Percentiles rank a stretch among this genome's conserved stretches.
These are phyloP conservation scores for Eremothecium coryli DNA, from an alignment of 1,139 yeast genomes.

Conservation along the genomic window DNA sequence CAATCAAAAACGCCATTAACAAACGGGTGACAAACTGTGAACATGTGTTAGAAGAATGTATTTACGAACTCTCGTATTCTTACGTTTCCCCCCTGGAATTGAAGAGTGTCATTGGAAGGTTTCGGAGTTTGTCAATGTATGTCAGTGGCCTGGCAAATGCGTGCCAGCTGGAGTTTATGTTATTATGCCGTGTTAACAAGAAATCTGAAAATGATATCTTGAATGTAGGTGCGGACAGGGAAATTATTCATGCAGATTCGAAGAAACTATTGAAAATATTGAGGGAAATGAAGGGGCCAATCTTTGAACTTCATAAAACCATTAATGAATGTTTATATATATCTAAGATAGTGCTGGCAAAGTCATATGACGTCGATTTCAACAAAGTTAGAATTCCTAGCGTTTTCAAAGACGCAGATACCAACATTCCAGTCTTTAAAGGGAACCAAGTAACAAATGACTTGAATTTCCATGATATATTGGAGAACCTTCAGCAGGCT, in stretches of 20 bases:
- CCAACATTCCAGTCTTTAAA: slow-evolving; percentile 9
- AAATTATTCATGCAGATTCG: slow-evolving; percentile 33
- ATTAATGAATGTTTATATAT: slow-evolving; percentile 31
- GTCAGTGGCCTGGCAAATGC: slow-evolving; percentile 40
- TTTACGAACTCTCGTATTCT: slow-evolving; percentile 41
- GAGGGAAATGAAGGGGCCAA: slow-evolving; percentile 28
- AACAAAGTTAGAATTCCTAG: slow-evolving; percentile 16
- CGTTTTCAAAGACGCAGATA: slow-evolving; percentile 15
- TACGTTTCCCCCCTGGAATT: slow-evolving; percentile 38
- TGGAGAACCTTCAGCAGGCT: slow-evolving; percentile 27
- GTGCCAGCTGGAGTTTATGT: slow-evolving; percentile 38
- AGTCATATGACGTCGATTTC: slow-evolving; percentile 35
- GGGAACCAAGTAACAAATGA: slow-evolving; percentile 16
- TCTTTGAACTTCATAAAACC: slow-evolving; percentile 29
- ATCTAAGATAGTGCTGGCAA: slow-evolving; percentile 31
- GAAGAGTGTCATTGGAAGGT: slow-evolving; percentile 31
- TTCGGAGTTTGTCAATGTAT: slow-evolving; percentile 31
- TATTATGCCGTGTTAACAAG: slow-evolving; percentile 21
- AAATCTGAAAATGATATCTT: slow-evolving; percentile 12
- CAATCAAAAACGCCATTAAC: slow-evolving; percentile 29
- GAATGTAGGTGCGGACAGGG: slow-evolving; percentile 21
- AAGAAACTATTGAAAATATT: slow-evolving; percentile 31
- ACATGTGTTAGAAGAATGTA: slow-evolving; percentile 38
- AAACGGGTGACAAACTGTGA: slow-evolving; percentile 32
- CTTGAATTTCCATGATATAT: slow-evolving; percentile 25